These are phyloP conservation scores for Spirogloea muscicola DNA, from an alignment of 139 green algal genomes.

Conservation along the genomic window DNA sequence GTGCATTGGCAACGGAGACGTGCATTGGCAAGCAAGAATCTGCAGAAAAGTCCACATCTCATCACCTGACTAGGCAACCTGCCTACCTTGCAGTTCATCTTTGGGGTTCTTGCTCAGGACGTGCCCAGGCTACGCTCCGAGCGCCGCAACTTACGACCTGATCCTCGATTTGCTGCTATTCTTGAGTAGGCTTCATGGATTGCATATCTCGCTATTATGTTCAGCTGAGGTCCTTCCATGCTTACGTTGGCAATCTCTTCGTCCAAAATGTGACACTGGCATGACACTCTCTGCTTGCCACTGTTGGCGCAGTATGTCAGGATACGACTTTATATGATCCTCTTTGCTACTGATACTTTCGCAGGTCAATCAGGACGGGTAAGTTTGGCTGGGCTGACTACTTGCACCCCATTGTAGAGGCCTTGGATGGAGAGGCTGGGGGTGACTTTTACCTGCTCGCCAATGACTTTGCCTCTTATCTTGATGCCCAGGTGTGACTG, in stretches of 20 bases:
- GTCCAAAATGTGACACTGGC: no score
- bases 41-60: not conserved
- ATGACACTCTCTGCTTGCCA: no score
- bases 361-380: conserved; percentile 64
- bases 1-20: not conserved
- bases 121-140: conserved; percentile 70
- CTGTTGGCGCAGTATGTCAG: no score
- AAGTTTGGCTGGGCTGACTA: conserved; percentile 94
- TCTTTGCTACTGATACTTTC: no score
- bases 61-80: not conserved
- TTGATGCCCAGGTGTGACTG: conserved; percentile 70
- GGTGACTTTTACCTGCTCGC: conserved; percentile 93
- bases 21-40: not conserved
- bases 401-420: conserved; percentile 82
- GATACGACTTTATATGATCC: no score
- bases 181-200: conserved; percentile 52
- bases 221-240: no score
- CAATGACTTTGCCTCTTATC: conserved; percentile 91
- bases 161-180: conserved; percentile 58
- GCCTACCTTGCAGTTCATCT: conserved; percentile 61
- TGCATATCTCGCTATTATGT: no score
- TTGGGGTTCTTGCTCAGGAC: conserved; percentile 64
- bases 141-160: conserved; percentile 54
- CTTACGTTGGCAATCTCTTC: no score
- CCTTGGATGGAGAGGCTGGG: conserved; percentile 55